These are phyloP conservation scores for Orbilia quercus DNA, from an alignment of 2,329 filamentous ascomycete species.

Conservation along the genomic window DNA sequence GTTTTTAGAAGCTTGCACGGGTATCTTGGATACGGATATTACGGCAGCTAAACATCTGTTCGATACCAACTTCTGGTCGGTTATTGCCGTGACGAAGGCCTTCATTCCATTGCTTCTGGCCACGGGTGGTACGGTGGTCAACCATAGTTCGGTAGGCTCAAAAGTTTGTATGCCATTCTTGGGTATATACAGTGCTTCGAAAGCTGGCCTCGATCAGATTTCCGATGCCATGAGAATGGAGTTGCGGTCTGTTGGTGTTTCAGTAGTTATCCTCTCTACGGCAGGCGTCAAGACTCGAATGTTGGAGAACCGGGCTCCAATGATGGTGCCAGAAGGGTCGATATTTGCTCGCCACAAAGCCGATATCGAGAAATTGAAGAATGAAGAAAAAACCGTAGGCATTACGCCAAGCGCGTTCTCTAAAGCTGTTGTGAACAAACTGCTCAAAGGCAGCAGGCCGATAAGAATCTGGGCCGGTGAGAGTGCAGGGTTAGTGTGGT, in stretches of 20 bases:
- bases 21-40: constrained; percentile 62
- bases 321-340: constrained; percentile 9
- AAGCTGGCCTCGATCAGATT: constrained; percentile 19
- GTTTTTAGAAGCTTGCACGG: constrained; percentile 10
- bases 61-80: constrained; percentile 65
- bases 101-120: constrained; percentile 61
- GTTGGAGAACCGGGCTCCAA: constrained; percentile 22
- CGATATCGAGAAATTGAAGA: constrained; percentile 16
- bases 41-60: constrained; percentile 63
- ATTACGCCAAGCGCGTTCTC: constrained; percentile 5
- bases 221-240: constrained; percentile 27
- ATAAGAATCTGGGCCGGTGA: constrained; percentile 19
- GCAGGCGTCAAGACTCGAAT: constrained; percentile 20
- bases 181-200: constrained; percentile 20
- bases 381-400: constrained; percentile 15
- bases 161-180: constrained; percentile 28
- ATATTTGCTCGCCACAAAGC: constrained; percentile 20
- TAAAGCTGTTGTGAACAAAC: constrained; percentile 5
- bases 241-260: constrained; percentile 21
- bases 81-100: constrained; percentile 62
- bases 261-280: constrained; percentile 16
- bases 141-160: constrained; percentile 35
- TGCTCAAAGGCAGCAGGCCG: constrained; percentile 13
- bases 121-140: constrained; percentile 56
- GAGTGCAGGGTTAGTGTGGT: constrained; percentile 10